Conservation (phyloP, 768 basidiomycete species). For the Neoboletus subvelutipes region DNA sequence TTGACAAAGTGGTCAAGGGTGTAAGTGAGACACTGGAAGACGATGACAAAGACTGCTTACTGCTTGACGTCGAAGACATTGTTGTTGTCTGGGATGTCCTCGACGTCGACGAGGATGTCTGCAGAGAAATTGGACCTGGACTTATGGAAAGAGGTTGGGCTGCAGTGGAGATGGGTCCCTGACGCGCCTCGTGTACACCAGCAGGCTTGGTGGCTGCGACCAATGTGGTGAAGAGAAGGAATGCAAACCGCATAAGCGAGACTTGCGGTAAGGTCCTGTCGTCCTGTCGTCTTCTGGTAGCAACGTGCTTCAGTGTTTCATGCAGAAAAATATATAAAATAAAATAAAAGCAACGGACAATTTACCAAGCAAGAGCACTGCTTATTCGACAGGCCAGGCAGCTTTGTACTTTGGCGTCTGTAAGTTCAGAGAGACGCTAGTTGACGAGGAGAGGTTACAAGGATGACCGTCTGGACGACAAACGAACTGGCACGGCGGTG, state of each 20-base stretch:
- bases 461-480: not conserved
- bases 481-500: not conserved
- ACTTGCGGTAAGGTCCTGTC: slow-evolving; percentile 15
- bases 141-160: not conserved
- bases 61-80: slow-evolving; percentile 15
- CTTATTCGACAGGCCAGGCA: not conserved
- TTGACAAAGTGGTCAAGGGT: not conserved
- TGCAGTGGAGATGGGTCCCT: slow-evolving; percentile 13
- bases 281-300: slow-evolving; percentile 11
- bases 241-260: slow-evolving; percentile 6
- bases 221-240: slow-evolving; percentile 9
- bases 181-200: slow-evolving; percentile 22
- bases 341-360: not conserved
- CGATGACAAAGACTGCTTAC: slow-evolving; percentile 12
- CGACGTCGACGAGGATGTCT: slow-evolving; percentile 1
- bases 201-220: slow-evolving; percentile 15
- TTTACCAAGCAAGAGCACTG: slow-evolving; percentile 1
- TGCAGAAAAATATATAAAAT: not conserved
- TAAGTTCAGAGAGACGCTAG: not conserved
- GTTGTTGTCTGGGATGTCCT: not conserved
- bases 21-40: slow-evolving; percentile 8
- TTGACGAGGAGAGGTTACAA: not conserved
- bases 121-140: slow-evolving; percentile 10
- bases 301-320: not conserved
- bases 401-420: not conserved